Base-by-base conservation (phyloP, 2,329 filamentous ascomycete species). In the Geosmithia putterillii region DNA sequence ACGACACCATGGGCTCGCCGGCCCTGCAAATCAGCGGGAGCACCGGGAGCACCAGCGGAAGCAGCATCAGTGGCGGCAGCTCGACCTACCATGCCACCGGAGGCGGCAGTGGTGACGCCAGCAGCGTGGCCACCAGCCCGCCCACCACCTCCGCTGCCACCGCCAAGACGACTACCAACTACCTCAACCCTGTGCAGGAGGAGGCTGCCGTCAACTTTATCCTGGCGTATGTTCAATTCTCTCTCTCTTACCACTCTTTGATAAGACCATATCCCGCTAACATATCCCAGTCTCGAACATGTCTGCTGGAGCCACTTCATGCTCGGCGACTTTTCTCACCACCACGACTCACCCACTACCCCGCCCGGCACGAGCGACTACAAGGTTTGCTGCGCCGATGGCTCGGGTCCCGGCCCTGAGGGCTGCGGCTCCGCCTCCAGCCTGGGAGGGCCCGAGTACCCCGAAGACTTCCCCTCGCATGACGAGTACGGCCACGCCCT, bases 141-240 rank as follows among this genome's bases (percentile, higher is more conserved):
- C 22, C 40, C 15, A 44, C 46, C 4, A 51, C 50, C 43, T 50
- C 54, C 8, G 44, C 46, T 7, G 42, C 34, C 44, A 52, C n/a
- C 46, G 45, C 28, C 42, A 44, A 44, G 55, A 46, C 46, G 25
- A 52, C 12, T 56, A 55, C 40, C n/a, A 21, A 19, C 17, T 42
- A 18, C 17, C 54, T 62, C 45, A 62, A 57, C 5, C 53, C 56
- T 1, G 55, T 57, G 3, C 62, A 73, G 50, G 69, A 66, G 25
- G 63, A 68, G 37, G 57, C 60, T 38, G 69, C 62, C 17, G 64
- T 75, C 48, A 74, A 75, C 55, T 73, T 75, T 43, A 71, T 75
- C 45, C 58, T 75, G 19, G 64, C 67, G 71, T 74, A 59, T 49
- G 68, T 54, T 32, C 10, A n/a, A n/a, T n/a, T 12, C 28, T 32